Evolutionary conservation across 768 basidiomycete species (phyloP).

Genomic region (Pleurotus eryngii): DNA sequence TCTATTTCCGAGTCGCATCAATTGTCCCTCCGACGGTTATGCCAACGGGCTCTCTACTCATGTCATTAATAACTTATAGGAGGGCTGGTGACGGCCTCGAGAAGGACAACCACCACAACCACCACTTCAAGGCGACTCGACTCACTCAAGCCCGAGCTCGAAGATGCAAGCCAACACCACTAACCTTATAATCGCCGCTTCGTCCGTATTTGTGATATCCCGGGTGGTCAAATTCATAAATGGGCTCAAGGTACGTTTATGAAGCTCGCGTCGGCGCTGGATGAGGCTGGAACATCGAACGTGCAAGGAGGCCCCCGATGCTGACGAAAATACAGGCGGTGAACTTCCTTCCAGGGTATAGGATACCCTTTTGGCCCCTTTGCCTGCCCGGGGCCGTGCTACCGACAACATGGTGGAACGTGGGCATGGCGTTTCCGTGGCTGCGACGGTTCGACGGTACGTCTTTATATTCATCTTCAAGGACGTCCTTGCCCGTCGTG

Average conservation of each 20-base stretch:
- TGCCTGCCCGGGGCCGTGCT: slow-evolving; percentile 32
- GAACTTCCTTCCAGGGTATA: slow-evolving; percentile 34
- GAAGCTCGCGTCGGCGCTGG: not conserved
- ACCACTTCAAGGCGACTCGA: not conserved
- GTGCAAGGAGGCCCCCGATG: not conserved
- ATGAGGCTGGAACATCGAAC: not conserved
- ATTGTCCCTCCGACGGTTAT: not conserved
- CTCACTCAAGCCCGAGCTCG: not conserved
- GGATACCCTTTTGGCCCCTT: slow-evolving; percentile 39
- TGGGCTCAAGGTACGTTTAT: slow-evolving; percentile 27
- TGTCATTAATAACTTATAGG: not conserved
- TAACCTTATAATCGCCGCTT: not conserved
- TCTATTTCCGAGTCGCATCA: not conserved
- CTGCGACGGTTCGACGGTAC: slow-evolving; percentile 29
- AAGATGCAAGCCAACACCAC: not conserved
- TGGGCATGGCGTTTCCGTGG: slow-evolving; percentile 34
- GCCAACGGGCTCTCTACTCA: not conserved
- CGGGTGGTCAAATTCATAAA: slow-evolving; percentile 26
- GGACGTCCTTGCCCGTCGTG: no score
- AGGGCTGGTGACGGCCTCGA: not conserved
- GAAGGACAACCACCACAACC: not conserved
- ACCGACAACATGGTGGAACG: slow-evolving; percentile 43
- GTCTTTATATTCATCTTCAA: slow-evolving; percentile 9
- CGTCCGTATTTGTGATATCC: slow-evolving; percentile 25
- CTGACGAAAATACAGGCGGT: slow-evolving; percentile 25